Evolutionary conservation across 2,329 filamentous ascomycete genomes (phyloP), one percentile per base, ranked within the genome.

Genomic region (Hymenoscyphus albidus): DNA sequence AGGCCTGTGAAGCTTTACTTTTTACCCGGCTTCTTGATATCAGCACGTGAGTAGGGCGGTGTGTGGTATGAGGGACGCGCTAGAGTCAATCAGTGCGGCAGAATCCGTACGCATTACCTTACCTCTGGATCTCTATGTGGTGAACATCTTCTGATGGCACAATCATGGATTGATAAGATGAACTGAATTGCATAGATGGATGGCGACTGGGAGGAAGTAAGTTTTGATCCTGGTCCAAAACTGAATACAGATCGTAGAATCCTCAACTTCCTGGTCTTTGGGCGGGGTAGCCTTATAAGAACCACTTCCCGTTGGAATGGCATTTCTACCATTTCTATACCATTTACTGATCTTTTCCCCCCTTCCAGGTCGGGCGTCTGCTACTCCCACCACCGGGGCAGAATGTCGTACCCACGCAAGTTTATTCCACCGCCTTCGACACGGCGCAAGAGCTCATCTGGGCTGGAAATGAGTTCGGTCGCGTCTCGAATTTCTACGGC

Each of bases 381-480:
- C 85, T 88, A 76, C 86, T 96, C 78, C 91, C 92, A 77, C 88
- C 91, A 73, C 88, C 90, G 73, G 88, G 86, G 75, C 82, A 87
- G 73, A 88, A 90, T 80, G 84, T 84, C 70, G 80, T 90, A 73
- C 40, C 51, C 13, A 57, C 60, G 18, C 84, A 88, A 55, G 90
- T 90, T 27, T 86, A 87, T 64, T 87, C 92, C 70, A 89, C 97
- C 77, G 89, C 90, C 58, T 99, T 99, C 78, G 95, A 99, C 77
- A 90, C 89, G 64, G 83, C 84, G 48, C 90, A 97, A 76, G 95
- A 99, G 77, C 83, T 99, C 42, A 79, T 99, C 62, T 99, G 96
- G 95, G 87, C 88, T 2, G 96, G 93, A 58, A 96, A 95, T 77
- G 91, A 95, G 80, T 92, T 67, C 58, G 95, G 95, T 67, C 88